These are phyloP conservation scores for Dendrobium catenatum DNA, from an alignment of 106 monocot species.

Conservation along the genomic window DNA sequence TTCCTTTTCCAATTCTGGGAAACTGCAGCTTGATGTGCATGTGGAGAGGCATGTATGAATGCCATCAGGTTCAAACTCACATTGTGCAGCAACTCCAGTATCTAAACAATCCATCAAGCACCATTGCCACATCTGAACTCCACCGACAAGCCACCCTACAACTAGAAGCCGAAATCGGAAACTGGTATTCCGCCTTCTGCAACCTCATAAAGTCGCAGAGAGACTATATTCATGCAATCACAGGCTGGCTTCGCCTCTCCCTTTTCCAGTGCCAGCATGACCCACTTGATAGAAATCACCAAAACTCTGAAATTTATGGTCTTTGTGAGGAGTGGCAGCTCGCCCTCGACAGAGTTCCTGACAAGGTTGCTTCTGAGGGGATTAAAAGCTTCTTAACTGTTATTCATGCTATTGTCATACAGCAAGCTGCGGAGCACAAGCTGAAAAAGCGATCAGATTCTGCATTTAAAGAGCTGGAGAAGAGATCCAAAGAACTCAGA, in stretches of 20 bases:
- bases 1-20: neutral
- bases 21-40: conserved; percentile 54
- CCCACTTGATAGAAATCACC: conserved; percentile 21
- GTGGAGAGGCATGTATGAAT: conserved; percentile 99
- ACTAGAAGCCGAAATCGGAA: conserved; percentile 71
- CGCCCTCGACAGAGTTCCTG: conserved; percentile 63
- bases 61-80: conserved; percentile 94
- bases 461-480: conserved; percentile 56
- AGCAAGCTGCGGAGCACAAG: conserved; percentile 79
- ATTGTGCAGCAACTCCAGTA: conserved; percentile 82
- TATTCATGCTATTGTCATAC: conserved; percentile 56
- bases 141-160: conserved; percentile 72
- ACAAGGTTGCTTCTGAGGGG: conserved; percentile 90
- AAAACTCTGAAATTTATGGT: conserved; percentile 45
- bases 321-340: conserved; percentile 93
- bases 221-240: conserved; percentile 73
- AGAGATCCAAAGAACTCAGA: conserved; percentile 49
- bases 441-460: conserved; percentile 57
- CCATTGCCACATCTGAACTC: conserved; percentile 47
- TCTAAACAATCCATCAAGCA: conserved; percentile 30
- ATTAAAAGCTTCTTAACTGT: conserved; percentile 84
- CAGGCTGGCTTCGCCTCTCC: conserved; percentile 91
- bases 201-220: conserved; percentile 66
- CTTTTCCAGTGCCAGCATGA: conserved; percentile 61
- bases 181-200: conserved; percentile 80